Base-by-base conservation (phyloP, 805 yeast genomes). In the Clavispora santaluciae region DNA sequence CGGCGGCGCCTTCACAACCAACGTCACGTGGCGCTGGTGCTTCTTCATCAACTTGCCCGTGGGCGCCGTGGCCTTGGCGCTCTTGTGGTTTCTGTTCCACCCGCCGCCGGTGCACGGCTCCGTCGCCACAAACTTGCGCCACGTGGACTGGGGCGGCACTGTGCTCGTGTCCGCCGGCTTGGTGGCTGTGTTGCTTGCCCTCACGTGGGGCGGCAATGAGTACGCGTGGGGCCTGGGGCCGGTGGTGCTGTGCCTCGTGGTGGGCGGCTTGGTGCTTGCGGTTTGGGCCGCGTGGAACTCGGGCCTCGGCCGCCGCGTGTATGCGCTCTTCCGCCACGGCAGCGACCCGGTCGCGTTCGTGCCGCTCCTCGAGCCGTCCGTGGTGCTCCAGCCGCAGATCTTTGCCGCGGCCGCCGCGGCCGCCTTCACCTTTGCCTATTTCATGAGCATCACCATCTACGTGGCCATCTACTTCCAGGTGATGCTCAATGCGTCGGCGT, bases 11-110 rank as follows among this genome's bases (percentile, higher is more conserved):
- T 74, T 83, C 42, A 70, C 85, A 1, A 60, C 76, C 2, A 63
- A 72, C 38, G 77, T 71, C 4, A 62, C 76, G n/a, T 83, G 89
- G 89, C 67, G 89, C 52, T 82, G 89, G 87, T 78, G 86, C 51
- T 84, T 82, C 55, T 84, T 78, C 60, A 68, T 84, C 46, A 83
- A 83, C 57, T 57, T 84, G 26, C 86, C 88, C 3, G 59, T 81
- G 25, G 85, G 86, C 13, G 87, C 83, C 1, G 40, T 66, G 0
- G 73, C 78, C 0, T 53, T 69, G 15, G 53, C 55, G 0, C 47
- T 68, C 6, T 54, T 77, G 13, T 36, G 68, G 3, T 43, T 69
- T 4, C 63, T 70, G 15, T 72, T 75, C 55, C 62, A 68, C 22
- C 79, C 82, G 10, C 77, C 76, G 6, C 58, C 54, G 26, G 70